These are phyloP conservation scores for Pseudotsuga menziesii DNA, from an alignment of 75 land plant genomes.

Conservation along the genomic window DNA sequence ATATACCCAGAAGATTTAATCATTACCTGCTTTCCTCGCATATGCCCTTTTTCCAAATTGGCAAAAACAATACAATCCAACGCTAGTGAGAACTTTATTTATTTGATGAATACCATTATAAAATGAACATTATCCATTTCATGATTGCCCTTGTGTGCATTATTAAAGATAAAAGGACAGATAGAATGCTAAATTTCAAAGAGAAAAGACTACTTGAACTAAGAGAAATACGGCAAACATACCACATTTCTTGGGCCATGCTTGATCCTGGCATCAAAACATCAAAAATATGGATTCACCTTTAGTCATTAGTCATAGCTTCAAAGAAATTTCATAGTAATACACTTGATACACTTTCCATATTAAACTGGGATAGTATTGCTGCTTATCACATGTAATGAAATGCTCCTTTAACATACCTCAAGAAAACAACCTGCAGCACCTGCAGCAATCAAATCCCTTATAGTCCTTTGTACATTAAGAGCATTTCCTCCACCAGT, in stretches of 20 bases:
- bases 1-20: neutral
- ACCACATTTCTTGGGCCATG: conserved; percentile 51
- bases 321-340: neutral
- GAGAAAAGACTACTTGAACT: neutral
- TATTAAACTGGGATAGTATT: neutral
- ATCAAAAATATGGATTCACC: neutral
- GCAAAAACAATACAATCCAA: neutral
- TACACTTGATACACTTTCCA: neutral
- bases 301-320: neutral
- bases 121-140: neutral
- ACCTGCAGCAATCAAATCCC: conserved; percentile 37
- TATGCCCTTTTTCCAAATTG: conserved; percentile 25
- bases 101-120: neutral
- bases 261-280: conserved; percentile 33
- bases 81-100: neutral
- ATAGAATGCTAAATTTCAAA: neutral
- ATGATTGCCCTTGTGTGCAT: neutral
- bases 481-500: conserved; percentile 49
- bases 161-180: neutral
- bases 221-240: neutral
- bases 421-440: conserved; percentile 47
- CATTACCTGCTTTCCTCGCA: conserved; percentile 45
- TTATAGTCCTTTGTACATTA: conserved; percentile 39
- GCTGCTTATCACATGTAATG: neutral
- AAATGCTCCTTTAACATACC: conserved; percentile 11